Evolutionary conservation across 2,329 filamentous ascomycete genomes (phyloP).

Genomic region (Neurospora sp.): DNA sequence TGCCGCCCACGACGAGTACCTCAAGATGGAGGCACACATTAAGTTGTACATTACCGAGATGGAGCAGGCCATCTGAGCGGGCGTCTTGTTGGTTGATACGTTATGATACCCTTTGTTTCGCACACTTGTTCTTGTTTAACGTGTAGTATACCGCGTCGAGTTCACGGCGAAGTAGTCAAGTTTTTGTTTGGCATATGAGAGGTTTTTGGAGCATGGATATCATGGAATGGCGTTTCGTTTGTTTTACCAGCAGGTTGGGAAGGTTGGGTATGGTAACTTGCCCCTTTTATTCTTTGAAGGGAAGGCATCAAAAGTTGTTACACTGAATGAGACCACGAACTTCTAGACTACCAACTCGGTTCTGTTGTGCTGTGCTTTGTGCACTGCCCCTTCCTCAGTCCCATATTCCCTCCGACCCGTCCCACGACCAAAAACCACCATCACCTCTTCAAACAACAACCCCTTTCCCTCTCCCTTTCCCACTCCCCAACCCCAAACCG

Average conservation of each 20-base stretch:
- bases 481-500: conserved; percentile 32
- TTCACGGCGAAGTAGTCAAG: neutral
- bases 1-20: conserved; percentile 82
- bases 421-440: neutral
- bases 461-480: conserved; percentile 22
- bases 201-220: conserved; percentile 20
- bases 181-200: conserved; percentile 1
- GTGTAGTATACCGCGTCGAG: neutral
- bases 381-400: neutral
- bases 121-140: neutral
- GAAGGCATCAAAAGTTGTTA: neutral
- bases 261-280: neutral
- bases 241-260: conserved; percentile 15
- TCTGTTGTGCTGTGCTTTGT: neutral
- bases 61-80: conserved; percentile 66
- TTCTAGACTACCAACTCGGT: neutral
- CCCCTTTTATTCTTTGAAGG: neutral
- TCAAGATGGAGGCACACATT: conserved; percentile 96
- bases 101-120: neutral
- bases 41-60: conserved; percentile 98
- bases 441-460: neutral
- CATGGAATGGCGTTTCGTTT: conserved; percentile 17
- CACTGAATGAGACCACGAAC: neutral
- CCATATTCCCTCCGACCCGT: neutral
- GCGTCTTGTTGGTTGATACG: neutral